Conservation (phyloP, 1,284 basidiomycete species). For the Puccinia hordei region DNA sequence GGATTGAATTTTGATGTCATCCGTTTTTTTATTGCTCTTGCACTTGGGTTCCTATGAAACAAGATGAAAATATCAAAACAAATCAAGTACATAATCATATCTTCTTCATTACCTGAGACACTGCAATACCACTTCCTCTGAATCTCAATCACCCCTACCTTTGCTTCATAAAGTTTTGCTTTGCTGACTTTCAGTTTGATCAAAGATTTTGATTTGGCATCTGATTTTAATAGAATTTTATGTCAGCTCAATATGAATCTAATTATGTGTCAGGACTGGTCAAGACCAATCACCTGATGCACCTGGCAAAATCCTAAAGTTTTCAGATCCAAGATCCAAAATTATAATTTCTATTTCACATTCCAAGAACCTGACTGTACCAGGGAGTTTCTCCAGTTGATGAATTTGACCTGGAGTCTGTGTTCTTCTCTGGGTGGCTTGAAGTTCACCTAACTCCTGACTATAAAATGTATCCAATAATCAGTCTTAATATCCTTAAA, state of each 20-base stretch:
- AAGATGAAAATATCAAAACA: not conserved
- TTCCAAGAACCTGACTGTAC: not conserved
- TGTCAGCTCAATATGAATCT: not conserved
- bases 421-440: not conserved
- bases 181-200: conserved; percentile 1
- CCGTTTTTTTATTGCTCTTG: conserved; percentile 22
- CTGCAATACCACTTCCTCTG: conserved; percentile 9
- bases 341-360: not conserved
- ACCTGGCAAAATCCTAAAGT: not conserved
- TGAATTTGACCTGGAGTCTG: not conserved
- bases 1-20: conserved; percentile 2
- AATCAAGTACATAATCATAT: not conserved
- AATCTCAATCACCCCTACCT: conserved; percentile 15
- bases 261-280: not conserved
- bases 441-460: not conserved
- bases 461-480: not conserved
- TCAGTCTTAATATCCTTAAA: too few species aligned
- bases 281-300: not conserved
- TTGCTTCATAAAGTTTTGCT: conserved; percentile 21
- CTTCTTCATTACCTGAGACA: not conserved
- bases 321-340: not conserved
- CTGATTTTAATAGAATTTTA: conserved; percentile 2
- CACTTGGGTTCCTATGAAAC: conserved; percentile 7
- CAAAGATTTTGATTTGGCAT: conserved; percentile 6
- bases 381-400: not conserved